Evolutionary conservation across 176 grass and related monocot genomes (phyloP).

Genomic region (Cenchrus americanus): DNA sequence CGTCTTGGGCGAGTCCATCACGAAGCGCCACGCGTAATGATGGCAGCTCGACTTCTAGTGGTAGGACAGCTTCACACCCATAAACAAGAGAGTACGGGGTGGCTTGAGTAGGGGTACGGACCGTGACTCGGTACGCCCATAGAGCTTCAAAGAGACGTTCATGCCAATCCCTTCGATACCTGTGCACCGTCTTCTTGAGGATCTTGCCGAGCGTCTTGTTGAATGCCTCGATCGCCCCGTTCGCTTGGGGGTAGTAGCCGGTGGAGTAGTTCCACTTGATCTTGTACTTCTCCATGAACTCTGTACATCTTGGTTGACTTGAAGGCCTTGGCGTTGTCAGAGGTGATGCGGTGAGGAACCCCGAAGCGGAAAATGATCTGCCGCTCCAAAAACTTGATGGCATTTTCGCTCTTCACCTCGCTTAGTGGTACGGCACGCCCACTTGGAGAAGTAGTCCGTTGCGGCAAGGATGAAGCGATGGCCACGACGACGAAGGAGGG

Average conservation of each 20-base stretch:
- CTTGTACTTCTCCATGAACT: neutral
- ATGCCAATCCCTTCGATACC: too few species aligned
- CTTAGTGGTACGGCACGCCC: too few species aligned
- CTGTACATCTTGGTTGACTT: neutral
- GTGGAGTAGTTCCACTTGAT: constrained; percentile 9
- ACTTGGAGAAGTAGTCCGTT: too few species aligned
- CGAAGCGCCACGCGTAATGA: neutral
- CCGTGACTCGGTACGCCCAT: too few species aligned
- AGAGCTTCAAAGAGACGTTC: too few species aligned
- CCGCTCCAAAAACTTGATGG: too few species aligned
- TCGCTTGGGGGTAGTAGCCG: neutral
- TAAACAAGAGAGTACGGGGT: neutral
- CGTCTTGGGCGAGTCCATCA: neutral
- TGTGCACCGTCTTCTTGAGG: neutral
- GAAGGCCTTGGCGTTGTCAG: too few species aligned
- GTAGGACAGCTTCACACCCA: neutral
- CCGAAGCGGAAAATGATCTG: too few species aligned
- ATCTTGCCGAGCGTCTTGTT: neutral
- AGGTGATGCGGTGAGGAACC: too few species aligned
- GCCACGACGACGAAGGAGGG: too few species aligned
- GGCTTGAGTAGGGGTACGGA: neutral
- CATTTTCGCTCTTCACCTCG: too few species aligned
- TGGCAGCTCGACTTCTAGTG: neutral
- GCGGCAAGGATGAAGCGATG: too few species aligned
- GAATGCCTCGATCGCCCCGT: neutral